Conservation (phyloP, 371 early-diverging fungal species). For the Saksenaea vasiformis region DNA sequence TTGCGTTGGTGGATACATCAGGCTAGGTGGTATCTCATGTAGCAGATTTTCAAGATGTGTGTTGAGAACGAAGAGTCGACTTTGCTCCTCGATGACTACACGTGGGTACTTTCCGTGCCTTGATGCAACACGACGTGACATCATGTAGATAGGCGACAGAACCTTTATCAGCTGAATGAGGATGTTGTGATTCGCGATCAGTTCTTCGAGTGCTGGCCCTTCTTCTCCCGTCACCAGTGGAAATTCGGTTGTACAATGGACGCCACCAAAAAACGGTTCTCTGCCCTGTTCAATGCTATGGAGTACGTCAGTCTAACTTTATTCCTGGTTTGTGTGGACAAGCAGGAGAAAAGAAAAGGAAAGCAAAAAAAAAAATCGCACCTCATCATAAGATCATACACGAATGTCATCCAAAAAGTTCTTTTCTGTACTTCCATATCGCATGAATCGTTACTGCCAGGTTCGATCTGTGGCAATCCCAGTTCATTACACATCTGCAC, state of each 20-base stretch:
- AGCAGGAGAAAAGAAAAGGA: constrained; percentile 2
- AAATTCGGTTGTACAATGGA: constrained; percentile 39
- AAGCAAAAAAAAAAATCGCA: neutral
- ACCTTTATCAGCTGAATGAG: constrained; percentile 42
- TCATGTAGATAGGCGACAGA: constrained; percentile 34
- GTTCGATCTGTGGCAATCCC: constrained; percentile 45
- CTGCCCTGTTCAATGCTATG: constrained; percentile 43
- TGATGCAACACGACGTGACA: constrained; percentile 25
- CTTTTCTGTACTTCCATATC: constrained; percentile 36
- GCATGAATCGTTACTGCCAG: constrained; percentile 38
- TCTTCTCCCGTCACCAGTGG: constrained; percentile 43
- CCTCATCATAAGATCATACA: constrained; percentile 45
- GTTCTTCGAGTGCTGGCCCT: constrained; percentile 38
- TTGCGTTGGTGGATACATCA: constrained; percentile 39
- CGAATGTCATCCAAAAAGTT: constrained; percentile 45
- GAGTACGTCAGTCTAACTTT: neutral
- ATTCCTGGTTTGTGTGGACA: neutral
- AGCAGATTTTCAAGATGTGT: constrained; percentile 48
- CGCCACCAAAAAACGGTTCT: constrained; percentile 26
- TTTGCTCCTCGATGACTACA: constrained; percentile 37
- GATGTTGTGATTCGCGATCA: constrained; percentile 38
- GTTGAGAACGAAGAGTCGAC: constrained; percentile 37
- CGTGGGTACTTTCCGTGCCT: constrained; percentile 18
- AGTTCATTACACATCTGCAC: constrained; percentile 78
- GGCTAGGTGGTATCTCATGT: constrained; percentile 46